phyloP scores from a whole-genome alignment of 1,139 yeast genomes.

The Hansenula sp. region DNA sequence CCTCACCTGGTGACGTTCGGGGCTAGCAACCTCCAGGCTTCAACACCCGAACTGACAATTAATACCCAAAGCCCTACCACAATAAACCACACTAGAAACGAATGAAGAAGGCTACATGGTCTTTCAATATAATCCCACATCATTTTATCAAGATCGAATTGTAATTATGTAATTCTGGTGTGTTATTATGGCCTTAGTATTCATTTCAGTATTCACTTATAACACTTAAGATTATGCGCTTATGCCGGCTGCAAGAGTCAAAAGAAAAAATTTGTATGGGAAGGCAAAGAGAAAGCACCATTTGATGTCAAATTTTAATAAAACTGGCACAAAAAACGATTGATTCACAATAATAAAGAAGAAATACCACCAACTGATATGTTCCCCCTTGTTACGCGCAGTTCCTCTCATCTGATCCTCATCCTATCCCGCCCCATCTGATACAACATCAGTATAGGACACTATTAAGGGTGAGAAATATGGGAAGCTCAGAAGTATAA shows the following conservation, averaged over 20 bases:
- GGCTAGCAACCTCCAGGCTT: no score
- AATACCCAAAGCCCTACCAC: no score
- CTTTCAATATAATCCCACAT: not conserved
- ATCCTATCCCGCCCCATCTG: not conserved
- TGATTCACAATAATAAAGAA: no score
- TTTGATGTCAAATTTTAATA: not conserved
- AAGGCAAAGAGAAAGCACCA: not conserved
- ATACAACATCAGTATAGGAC: not conserved
- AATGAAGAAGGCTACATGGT: no score
- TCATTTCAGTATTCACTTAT: not conserved
- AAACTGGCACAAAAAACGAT: not conserved
- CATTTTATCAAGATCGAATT: no score
- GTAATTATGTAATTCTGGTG: no score
- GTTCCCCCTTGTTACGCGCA: not conserved
- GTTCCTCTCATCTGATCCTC: not conserved
- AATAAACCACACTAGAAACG: no score
- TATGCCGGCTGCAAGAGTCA: conserved; percentile 1
- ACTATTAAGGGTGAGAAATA: not conserved
- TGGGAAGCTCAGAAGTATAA: not conserved
- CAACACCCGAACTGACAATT: no score
- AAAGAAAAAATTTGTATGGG: not conserved
- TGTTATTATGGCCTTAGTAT: no score
- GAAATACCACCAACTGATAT: not conserved
- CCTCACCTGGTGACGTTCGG: no score
- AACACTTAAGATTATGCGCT: conserved; percentile 1